phyloP scores from a whole-genome alignment of 345 rosid species.

The Boechera stricta region DNA sequence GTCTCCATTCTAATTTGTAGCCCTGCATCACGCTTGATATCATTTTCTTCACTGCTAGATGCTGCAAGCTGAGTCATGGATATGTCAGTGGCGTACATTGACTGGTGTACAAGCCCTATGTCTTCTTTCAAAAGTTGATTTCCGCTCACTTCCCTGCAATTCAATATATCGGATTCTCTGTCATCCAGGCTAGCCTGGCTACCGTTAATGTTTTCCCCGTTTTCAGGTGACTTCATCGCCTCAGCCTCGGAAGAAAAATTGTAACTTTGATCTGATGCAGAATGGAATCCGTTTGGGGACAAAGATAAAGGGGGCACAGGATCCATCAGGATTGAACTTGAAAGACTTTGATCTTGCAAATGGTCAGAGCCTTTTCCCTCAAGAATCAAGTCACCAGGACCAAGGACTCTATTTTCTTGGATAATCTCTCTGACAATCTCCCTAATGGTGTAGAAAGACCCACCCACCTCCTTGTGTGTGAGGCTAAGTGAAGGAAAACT shows the following conservation, averaged over 20 bases:
- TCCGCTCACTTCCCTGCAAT: conserved; percentile 37
- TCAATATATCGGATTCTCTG: conserved; percentile 41
- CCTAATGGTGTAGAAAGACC: conserved; percentile 89
- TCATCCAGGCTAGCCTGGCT: conserved; percentile 34
- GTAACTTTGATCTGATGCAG: conserved; percentile 41
- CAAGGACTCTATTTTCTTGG: conserved; percentile 95
- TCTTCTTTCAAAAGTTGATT: conserved; percentile 31
- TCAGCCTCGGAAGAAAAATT: conserved; percentile 33
- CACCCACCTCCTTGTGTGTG: conserved; percentile 95
- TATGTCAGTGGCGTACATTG: conserved; percentile 20
- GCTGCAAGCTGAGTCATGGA: conserved; percentile 25
- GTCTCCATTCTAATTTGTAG: conserved; percentile 9
- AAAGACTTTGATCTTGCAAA: conserved; percentile 54
- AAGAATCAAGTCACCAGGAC: conserved; percentile 65
- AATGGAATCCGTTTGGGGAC: conserved; percentile 49
- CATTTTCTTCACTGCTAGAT: conserved; percentile 26
- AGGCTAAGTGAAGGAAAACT: conserved; percentile 81
- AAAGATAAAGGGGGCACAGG: conserved; percentile 51
- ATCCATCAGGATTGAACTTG: conserved; percentile 63
- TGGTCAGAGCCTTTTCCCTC: conserved; percentile 49
- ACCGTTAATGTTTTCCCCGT: conserved; percentile 45
- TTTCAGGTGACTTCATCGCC: conserved; percentile 42
- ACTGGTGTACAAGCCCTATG: neutral
- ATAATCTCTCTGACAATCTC: conserved; percentile 97
- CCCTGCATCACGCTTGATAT: conserved; percentile 12